Conservation (phyloP, 108 stramenopile genomes). For the Pseudonitzschia multistriata region DNA sequence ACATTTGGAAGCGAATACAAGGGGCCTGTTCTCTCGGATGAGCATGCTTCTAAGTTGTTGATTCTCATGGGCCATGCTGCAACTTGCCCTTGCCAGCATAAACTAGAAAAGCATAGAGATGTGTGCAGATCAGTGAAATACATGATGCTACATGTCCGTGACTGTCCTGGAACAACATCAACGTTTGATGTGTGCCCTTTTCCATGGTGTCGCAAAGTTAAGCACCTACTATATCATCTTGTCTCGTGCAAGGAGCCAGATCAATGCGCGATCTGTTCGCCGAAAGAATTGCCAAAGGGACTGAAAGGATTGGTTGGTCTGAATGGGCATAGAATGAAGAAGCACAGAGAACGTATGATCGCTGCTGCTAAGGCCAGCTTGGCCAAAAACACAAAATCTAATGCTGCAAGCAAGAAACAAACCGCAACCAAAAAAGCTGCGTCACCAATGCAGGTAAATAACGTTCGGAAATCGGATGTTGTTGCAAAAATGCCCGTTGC, state of each 20-base stretch:
- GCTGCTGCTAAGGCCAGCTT: constrained; percentile 16
- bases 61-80: constrained; percentile 79
- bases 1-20: constrained; percentile 75
- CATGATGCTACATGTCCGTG: constrained; percentile 91
- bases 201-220: constrained; percentile 90
- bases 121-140: constrained; percentile 81
- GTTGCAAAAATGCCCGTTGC: not conserved
- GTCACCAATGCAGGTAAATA: not conserved
- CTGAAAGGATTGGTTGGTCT: constrained; percentile 55
- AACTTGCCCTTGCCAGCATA: constrained; percentile 71
- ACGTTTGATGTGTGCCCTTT: constrained; percentile 88
- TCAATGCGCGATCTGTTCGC: constrained; percentile 62
- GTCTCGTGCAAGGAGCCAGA: constrained; percentile 60
- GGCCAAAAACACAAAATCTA: constrained; percentile 6
- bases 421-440: not conserved
- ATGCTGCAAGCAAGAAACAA: not conserved
- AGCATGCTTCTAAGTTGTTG: constrained; percentile 65
- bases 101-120: constrained; percentile 62
- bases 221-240: constrained; percentile 85
- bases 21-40: constrained; percentile 60
- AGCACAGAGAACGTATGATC: constrained; percentile 30
- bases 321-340: constrained; percentile 57
- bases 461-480: too few relatives aligned
- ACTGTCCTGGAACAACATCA: constrained; percentile 82
- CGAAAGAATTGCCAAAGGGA: constrained; percentile 45